These are phyloP conservation scores for Calophaca sinica DNA, from an alignment of 306 rosid species.

Conservation along the genomic window DNA sequence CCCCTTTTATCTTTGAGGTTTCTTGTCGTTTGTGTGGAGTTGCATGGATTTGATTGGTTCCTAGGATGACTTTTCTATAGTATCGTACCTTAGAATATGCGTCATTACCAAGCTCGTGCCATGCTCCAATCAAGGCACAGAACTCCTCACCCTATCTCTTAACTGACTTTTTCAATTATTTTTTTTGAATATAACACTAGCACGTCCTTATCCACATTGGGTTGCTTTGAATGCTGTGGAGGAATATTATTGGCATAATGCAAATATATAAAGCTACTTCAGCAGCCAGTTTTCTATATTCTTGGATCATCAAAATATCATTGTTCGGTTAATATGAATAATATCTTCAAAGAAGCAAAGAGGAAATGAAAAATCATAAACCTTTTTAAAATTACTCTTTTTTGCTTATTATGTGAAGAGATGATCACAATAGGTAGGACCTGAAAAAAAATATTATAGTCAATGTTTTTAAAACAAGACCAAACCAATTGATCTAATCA, in stretches of 20 bases:
- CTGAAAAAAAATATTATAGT: too few relatives aligned
- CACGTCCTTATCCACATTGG: slow-evolving; percentile 50
- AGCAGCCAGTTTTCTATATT: background rate
- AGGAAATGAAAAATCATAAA: too few relatives aligned
- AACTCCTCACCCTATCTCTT: slow-evolving; percentile 20
- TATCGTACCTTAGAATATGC: slow-evolving; percentile 35
- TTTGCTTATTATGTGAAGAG: too few relatives aligned
- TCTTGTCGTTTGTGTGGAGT: slow-evolving; percentile 63
- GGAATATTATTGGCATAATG: slow-evolving; percentile 51
- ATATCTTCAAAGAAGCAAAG: too few relatives aligned
- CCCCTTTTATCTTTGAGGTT: slow-evolving; percentile 63
- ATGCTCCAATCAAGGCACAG: slow-evolving; percentile 43
- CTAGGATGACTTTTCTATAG: slow-evolving; percentile 59
- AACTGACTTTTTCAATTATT: slow-evolving; percentile 40
- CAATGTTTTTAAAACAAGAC: too few relatives aligned
- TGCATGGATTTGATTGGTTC: slow-evolving; percentile 69
- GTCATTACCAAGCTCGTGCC: slow-evolving; percentile 25
- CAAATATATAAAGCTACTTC: background rate
- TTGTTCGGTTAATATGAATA: too few relatives aligned
- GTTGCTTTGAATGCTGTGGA: slow-evolving; percentile 36
- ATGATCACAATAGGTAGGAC: too few relatives aligned
- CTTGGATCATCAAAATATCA: background rate
- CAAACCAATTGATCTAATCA: too few relatives aligned
- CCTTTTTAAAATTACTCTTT: too few relatives aligned
- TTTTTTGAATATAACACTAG: slow-evolving; percentile 43